phyloP scores from a whole-genome alignment of 192 early-diverging fungal genomes.

The Dissophora globulifera region DNA sequence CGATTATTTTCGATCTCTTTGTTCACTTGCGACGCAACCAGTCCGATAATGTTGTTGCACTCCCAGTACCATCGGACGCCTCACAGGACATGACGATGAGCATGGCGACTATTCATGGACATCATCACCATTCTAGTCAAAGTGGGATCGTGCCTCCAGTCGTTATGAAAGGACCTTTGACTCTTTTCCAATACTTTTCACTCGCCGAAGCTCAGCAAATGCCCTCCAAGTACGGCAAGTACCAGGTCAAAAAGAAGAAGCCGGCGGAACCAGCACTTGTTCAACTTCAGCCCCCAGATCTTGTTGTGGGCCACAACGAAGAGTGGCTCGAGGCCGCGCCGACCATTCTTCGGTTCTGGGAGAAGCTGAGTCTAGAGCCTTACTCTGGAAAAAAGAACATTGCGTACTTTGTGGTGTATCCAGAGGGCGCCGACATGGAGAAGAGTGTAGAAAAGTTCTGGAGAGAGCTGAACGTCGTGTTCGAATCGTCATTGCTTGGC shows the following conservation, averaged over 20 bases:
- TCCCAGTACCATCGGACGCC: slow-evolving; percentile 45
- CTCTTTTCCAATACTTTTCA: slow-evolving; percentile 26
- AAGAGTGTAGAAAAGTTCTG: slow-evolving; percentile 49
- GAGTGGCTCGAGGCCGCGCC: slow-evolving; percentile 64
- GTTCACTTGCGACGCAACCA: slow-evolving; percentile 32
- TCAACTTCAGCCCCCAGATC: slow-evolving; percentile 57
- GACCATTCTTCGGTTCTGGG: slow-evolving; percentile 65
- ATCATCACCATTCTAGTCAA: slow-evolving; percentile 55
- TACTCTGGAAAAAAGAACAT: slow-evolving; percentile 63
- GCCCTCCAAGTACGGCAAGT: slow-evolving; percentile 66
- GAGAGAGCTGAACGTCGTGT: slow-evolving; percentile 58
- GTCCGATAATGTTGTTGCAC: slow-evolving; percentile 25
- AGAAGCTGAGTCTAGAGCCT: slow-evolving; percentile 64
- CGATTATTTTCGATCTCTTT: slow-evolving; percentile 45
- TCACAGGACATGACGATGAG: slow-evolving; percentile 45
- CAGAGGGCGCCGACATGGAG: slow-evolving; percentile 54
- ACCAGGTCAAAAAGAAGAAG: slow-evolving; percentile 61
- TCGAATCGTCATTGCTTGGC: slow-evolving; percentile 61
- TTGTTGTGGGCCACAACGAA: slow-evolving; percentile 63
- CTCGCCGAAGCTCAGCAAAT: slow-evolving; percentile 59
- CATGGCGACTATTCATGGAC: slow-evolving; percentile 43
- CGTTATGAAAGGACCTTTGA: slow-evolving; percentile 39
- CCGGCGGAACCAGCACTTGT: slow-evolving; percentile 57
- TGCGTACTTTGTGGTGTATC: slow-evolving; percentile 64
- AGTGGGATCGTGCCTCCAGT: slow-evolving; percentile 58